phyloP scores from a whole-genome alignment of 495 filamentous ascomycete species.

The Neurospora africana region DNA sequence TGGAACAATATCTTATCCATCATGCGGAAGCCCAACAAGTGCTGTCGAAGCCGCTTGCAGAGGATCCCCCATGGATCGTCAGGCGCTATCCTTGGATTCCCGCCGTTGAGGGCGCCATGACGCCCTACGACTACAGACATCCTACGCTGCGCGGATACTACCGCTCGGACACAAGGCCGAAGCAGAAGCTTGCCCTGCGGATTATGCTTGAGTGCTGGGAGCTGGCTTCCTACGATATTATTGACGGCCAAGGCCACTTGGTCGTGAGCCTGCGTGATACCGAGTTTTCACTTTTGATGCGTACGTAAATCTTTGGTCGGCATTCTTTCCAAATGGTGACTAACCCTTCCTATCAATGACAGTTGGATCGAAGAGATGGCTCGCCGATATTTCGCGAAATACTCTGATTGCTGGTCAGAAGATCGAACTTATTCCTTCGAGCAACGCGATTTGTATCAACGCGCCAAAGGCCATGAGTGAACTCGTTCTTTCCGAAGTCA shows the following conservation, averaged over 20 bases:
- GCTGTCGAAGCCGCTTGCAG: neutral
- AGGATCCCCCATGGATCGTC: conserved; percentile 19
- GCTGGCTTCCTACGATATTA: conserved; percentile 19
- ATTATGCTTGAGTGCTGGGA: conserved; percentile 35
- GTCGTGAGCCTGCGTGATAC: conserved; percentile 17
- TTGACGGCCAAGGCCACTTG: conserved; percentile 22
- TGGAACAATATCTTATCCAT: conserved; percentile 26
- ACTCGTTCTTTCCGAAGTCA: conserved; percentile 29
- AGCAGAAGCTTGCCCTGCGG: conserved; percentile 25
- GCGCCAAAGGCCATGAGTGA: conserved; percentile 24
- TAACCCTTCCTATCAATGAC: neutral
- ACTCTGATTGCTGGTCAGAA: conserved; percentile 22
- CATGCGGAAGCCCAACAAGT: neutral
- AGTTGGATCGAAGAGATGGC: conserved; percentile 28
- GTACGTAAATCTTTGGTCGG: conserved; percentile 13
- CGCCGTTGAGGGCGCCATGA: conserved; percentile 1
- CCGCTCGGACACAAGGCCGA: conserved; percentile 11
- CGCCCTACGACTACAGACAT: conserved; percentile 1
- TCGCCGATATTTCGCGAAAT: conserved; percentile 16
- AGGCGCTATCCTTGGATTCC: conserved; percentile 23
- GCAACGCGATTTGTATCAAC: conserved; percentile 21
- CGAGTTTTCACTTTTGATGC: conserved; percentile 29
- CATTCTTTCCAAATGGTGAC: neutral
- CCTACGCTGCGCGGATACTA: conserved; percentile 18
- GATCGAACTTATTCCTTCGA: conserved; percentile 20